Conservation (phyloP, 2,329 filamentous ascomycete species). For the Helicocarpus griseus region DNA sequence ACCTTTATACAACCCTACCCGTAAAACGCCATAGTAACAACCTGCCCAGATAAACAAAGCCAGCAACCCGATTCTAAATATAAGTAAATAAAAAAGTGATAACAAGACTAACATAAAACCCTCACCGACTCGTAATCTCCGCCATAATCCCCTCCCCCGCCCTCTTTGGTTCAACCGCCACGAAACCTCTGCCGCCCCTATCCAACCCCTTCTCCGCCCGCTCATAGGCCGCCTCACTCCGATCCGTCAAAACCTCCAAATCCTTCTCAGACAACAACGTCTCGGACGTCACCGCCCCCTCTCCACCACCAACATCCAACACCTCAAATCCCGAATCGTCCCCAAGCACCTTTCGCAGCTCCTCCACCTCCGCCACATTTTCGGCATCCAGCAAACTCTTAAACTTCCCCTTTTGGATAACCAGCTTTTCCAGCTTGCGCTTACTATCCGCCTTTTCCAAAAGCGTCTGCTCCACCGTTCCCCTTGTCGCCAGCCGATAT, state of each 20-base stretch:
- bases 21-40: not conserved
- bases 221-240: conserved; percentile 57
- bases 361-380: conserved; percentile 43
- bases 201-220: conserved; percentile 71
- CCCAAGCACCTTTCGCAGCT: conserved; percentile 54
- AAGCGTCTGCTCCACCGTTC: conserved; percentile 81
- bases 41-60: not conserved
- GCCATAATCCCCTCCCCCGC: conserved; percentile 27
- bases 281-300: conserved; percentile 43
- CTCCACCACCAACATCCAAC: conserved; percentile 43
- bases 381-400: conserved; percentile 51
- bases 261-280: conserved; percentile 67
- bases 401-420: conserved; percentile 90
- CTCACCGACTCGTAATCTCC: conserved; percentile 7
- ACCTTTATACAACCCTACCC: too few species aligned
- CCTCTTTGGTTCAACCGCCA: conserved; percentile 69
- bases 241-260: conserved; percentile 67
- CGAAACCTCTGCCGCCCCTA: conserved; percentile 46
- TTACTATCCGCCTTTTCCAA: conserved; percentile 86
- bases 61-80: not conserved
- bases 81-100: conserved; percentile 3
- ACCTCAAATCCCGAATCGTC: conserved; percentile 66
- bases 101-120: not conserved
- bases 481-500: conserved; percentile 85
- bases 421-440: conserved; percentile 80